These are phyloP conservation scores for Fusarium dimerum DNA, from an alignment of 2,329 filamentous ascomycete genomes.

Conservation along the genomic window DNA sequence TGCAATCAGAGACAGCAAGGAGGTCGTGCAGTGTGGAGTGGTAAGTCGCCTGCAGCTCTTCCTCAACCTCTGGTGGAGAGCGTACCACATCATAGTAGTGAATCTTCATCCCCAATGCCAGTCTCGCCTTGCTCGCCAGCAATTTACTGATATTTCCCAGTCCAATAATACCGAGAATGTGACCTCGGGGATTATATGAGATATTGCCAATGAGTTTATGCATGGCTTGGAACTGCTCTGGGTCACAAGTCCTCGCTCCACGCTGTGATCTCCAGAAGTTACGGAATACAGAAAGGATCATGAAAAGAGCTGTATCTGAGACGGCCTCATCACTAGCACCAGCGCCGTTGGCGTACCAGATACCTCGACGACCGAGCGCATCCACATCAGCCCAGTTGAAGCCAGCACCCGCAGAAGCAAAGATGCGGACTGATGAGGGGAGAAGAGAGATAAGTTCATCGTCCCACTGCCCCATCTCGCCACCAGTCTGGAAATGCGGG, in stretches of 20 bases:
- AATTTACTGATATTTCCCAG: conserved; percentile 47
- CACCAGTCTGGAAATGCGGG: conserved; percentile 62
- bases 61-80: conserved; percentile 29
- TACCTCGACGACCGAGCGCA: conserved; percentile 37
- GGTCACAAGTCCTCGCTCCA: conserved; percentile 18
- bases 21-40: conserved; percentile 30
- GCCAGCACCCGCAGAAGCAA: conserved; percentile 61
- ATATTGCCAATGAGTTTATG: conserved; percentile 31
- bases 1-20: conserved; percentile 34
- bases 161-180: conserved; percentile 53
- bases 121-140: conserved; percentile 46
- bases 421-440: conserved; percentile 55
- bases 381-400: conserved; percentile 64
- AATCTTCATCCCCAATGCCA: conserved; percentile 54
- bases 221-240: conserved; percentile 14
- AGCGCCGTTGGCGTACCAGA: conserved; percentile 47
- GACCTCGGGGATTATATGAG: conserved; percentile 50
- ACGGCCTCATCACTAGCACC: conserved; percentile 45
- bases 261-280: conserved; percentile 46
- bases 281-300: conserved; percentile 50
- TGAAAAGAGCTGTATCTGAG: conserved; percentile 43
- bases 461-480: conserved; percentile 64
- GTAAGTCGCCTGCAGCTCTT: conserved; percentile 30
- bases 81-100: conserved; percentile 50
- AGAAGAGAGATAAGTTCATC: conserved; percentile 55